Evolutionary conservation across 1,284 basidiomycete genomes (phyloP).

Genomic region (Puccinia polysora): DNA sequence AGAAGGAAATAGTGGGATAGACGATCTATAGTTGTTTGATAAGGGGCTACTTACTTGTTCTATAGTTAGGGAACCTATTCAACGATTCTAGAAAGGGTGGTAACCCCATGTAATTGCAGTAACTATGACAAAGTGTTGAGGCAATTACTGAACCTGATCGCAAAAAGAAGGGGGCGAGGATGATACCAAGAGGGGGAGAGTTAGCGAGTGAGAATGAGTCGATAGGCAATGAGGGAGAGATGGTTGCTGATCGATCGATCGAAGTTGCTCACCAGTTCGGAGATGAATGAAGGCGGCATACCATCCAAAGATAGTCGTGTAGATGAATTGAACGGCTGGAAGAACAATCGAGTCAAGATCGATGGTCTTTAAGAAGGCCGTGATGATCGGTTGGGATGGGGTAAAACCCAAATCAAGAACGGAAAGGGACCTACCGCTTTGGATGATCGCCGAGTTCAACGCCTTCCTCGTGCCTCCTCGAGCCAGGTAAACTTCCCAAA

Average conservation of each 20-base stretch:
- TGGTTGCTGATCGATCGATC: background rate
- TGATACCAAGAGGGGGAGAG: slow-evolving; percentile 45
- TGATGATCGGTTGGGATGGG: background rate
- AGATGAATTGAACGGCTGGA: slow-evolving; percentile 32
- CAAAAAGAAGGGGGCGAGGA: slow-evolving; percentile 49
- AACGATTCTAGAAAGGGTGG: slow-evolving; percentile 59
- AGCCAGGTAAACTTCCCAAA: slow-evolving; percentile 71
- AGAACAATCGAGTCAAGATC: background rate
- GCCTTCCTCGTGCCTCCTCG: slow-evolving; percentile 60
- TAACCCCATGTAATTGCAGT: slow-evolving; percentile 93
- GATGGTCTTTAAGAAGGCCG: background rate
- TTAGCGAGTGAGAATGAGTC: background rate
- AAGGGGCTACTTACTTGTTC: slow-evolving; percentile 56
- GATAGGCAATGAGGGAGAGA: background rate
- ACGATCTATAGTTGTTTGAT: no score
- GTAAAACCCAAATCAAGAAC: background rate
- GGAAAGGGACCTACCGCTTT: background rate
- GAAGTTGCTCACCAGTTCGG: slow-evolving; percentile 63
- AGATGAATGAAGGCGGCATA: slow-evolving; percentile 69
- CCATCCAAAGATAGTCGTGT: slow-evolving; percentile 45
- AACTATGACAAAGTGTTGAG: slow-evolving; percentile 71
- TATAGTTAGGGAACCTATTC: slow-evolving; percentile 53
- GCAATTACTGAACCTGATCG: slow-evolving; percentile 54
- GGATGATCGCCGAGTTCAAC: slow-evolving; percentile 6
- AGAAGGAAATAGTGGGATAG: no score